Percentiles rank a stretch among this genome's conserved stretches.
Evolutionary conservation across 306 rosid species (phyloP).

Genomic region (Sesbania bispinosa): DNA sequence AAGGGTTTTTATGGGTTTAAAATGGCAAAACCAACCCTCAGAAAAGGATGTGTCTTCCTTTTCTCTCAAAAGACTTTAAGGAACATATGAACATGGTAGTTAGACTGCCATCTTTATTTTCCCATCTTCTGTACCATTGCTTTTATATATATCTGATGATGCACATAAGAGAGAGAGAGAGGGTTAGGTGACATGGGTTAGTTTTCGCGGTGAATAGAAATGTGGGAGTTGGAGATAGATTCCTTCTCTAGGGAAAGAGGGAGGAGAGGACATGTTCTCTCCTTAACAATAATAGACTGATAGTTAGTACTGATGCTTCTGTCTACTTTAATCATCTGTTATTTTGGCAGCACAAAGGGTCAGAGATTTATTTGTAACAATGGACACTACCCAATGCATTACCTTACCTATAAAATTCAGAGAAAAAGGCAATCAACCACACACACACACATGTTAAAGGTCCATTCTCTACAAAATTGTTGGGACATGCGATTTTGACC

Average conservation of each 20-base stretch:
- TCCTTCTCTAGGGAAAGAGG: conserved; percentile 47
- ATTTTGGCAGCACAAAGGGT: conserved; percentile 45
- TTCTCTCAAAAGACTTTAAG: conserved; percentile 40
- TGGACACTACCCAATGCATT: conserved; percentile 31
- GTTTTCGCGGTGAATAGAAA: conserved; percentile 31
- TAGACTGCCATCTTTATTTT: conserved; percentile 56
- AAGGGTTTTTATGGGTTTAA: conserved; percentile 49
- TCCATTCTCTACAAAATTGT: conserved; percentile 7
- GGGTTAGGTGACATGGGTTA: too few species aligned
- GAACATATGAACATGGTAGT: conserved; percentile 64
- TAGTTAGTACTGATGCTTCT: conserved; percentile 43
- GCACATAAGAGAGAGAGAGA: conserved; percentile 19
- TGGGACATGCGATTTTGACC: conserved; percentile 28
- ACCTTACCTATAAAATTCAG: conserved; percentile 28
- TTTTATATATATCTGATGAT: conserved; percentile 44
- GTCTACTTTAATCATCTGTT: conserved; percentile 48
- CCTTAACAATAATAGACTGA: conserved; percentile 51
- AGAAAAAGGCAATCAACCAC: conserved; percentile 19
- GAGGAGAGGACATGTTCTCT: conserved; percentile 31
- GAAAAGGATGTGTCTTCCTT: conserved; percentile 61
- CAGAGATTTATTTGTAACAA: conserved; percentile 38
- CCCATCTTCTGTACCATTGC: conserved; percentile 47
- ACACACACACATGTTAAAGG: conserved; percentile 14
- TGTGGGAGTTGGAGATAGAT: conserved; percentile 36
- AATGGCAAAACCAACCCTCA: conserved; percentile 46